A percentile compares a stretch with the other conserved stretches of the same genome.
Conservation (phyloP, 352 stramenopile genomes). For the Discostella stelligera region DNA sequence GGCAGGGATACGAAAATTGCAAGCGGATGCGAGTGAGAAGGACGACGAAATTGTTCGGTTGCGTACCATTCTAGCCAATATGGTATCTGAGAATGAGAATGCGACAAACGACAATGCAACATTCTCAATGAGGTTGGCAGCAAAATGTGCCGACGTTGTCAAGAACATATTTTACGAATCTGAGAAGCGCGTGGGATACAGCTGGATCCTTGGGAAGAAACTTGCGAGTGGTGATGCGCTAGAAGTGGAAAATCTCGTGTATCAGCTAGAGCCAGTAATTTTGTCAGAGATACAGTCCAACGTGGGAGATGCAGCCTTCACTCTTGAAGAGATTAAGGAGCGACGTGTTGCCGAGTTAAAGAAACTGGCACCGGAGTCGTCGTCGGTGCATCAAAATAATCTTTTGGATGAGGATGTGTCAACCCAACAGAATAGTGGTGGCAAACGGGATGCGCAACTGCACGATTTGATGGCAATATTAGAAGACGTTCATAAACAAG, state of each 20-base stretch:
- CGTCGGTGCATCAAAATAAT: neutral
- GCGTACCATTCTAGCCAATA: conserved; percentile 4
- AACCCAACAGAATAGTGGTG: neutral
- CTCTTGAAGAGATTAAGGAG: conserved; percentile 39
- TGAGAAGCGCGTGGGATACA: conserved; percentile 43
- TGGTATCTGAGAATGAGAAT: conserved; percentile 4
- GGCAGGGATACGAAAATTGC: conserved; percentile 38
- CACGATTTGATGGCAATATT: conserved; percentile 47
- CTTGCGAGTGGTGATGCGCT: conserved; percentile 35
- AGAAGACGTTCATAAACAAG: conserved; percentile 42
- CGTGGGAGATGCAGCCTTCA: conserved; percentile 41
- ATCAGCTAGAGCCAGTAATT: conserved; percentile 33
- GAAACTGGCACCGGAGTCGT: neutral
- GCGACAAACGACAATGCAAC: conserved; percentile 11
- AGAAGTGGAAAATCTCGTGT: conserved; percentile 31
- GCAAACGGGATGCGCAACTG: conserved; percentile 25
- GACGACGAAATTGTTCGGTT: conserved; percentile 34
- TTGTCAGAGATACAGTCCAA: conserved; percentile 27
- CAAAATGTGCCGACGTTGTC: conserved; percentile 34
- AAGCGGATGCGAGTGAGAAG: conserved; percentile 28
- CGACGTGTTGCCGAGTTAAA: conserved; percentile 27
- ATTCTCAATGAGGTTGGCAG: conserved; percentile 19
- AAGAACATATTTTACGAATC: conserved; percentile 32
- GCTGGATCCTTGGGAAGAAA: conserved; percentile 48
- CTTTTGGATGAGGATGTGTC: neutral